These are phyloP conservation scores for Globisporangium sylvaticum DNA, from an alignment of 352 stramenopile species.

Conservation along the genomic window DNA sequence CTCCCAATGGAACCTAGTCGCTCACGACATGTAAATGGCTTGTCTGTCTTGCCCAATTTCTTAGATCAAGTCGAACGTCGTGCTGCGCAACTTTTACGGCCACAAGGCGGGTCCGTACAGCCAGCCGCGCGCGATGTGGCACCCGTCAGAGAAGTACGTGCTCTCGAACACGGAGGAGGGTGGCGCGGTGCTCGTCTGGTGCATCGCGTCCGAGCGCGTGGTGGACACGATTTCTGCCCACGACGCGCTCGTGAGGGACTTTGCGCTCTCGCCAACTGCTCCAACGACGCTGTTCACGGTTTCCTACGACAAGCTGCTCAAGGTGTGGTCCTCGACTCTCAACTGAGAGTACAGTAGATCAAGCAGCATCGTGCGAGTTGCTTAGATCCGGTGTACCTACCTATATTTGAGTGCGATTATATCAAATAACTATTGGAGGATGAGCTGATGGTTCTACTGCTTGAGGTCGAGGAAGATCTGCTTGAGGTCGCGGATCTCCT, in stretches of 20 bases:
- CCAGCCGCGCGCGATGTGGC: slow-evolving; percentile 66
- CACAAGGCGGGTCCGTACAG: slow-evolving; percentile 83
- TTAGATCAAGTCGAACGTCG: slow-evolving; percentile 56
- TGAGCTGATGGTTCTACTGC: slow-evolving; percentile 1
- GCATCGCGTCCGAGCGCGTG: slow-evolving; percentile 70
- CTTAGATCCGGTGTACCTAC: not conserved
- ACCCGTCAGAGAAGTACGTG: slow-evolving; percentile 81
- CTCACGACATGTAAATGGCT: too few relatives aligned
- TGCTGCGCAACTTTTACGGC: slow-evolving; percentile 75
- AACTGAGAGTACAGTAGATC: not conserved
- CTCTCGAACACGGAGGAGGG: slow-evolving; percentile 80
- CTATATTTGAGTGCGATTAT: not conserved
- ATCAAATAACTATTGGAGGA: not conserved
- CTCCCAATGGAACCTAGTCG: too few relatives aligned
- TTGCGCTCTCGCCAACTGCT: slow-evolving; percentile 8
- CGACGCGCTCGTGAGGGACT: slow-evolving; percentile 62
- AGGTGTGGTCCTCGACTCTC: slow-evolving; percentile 39
- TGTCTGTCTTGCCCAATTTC: too few relatives aligned
- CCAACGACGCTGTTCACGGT: slow-evolving; percentile 47
- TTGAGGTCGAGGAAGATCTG: slow-evolving; percentile 49
- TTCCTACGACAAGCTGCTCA: slow-evolving; percentile 80
- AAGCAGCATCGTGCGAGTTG: not conserved
- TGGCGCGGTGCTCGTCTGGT: slow-evolving; percentile 64
- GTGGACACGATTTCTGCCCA: slow-evolving; percentile 67
- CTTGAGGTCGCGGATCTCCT: slow-evolving; percentile 76